phyloP scores from a whole-genome alignment of 306 rosid species.

The Mimosa bimucronata region DNA sequence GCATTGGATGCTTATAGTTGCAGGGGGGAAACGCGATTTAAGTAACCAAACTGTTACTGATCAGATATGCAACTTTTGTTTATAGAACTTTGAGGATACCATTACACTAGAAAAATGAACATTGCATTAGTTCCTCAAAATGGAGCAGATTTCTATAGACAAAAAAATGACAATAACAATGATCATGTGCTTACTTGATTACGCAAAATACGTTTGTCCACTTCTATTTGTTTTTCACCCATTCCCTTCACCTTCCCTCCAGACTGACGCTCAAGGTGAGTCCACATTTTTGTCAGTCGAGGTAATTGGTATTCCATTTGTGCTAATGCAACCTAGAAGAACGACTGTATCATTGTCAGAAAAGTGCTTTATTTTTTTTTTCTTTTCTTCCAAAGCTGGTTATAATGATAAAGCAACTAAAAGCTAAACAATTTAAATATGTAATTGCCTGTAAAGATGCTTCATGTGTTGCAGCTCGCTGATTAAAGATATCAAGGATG shows the following conservation, averaged over 20 bases:
- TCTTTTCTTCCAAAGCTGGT: constrained; percentile 28
- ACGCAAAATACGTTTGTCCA: constrained; percentile 93
- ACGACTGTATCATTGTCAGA: constrained; percentile 36
- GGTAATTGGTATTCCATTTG: constrained; percentile 99
- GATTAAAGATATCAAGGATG: constrained; percentile 93
- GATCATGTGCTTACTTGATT: constrained; percentile 69
- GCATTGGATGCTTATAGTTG: constrained; percentile 19
- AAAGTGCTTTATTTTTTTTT: background rate
- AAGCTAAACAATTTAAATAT: constrained; percentile 17
- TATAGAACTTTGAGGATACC: constrained; percentile 2
- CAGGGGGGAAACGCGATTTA: constrained; percentile 6
- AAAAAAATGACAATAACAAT: constrained; percentile 22
- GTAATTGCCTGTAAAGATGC: constrained; percentile 85
- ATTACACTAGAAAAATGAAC: constrained; percentile 21
- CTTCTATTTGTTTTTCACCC: constrained; percentile 99
- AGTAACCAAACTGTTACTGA: constrained; percentile 24
- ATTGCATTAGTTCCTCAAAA: constrained; percentile 11
- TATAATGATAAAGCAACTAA: constrained; percentile 29
- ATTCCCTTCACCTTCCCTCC: constrained; percentile 98
- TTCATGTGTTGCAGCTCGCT: constrained; percentile 99
- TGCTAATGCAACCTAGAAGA: constrained; percentile 84
- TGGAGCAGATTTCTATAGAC: constrained; percentile 12
- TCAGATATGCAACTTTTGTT: constrained; percentile 15
- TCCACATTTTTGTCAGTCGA: constrained; percentile 96
- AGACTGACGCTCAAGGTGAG: constrained; percentile 97